phyloP scores from a whole-genome alignment of 148 eudicot species.

The Persicaria tinctoria region DNA sequence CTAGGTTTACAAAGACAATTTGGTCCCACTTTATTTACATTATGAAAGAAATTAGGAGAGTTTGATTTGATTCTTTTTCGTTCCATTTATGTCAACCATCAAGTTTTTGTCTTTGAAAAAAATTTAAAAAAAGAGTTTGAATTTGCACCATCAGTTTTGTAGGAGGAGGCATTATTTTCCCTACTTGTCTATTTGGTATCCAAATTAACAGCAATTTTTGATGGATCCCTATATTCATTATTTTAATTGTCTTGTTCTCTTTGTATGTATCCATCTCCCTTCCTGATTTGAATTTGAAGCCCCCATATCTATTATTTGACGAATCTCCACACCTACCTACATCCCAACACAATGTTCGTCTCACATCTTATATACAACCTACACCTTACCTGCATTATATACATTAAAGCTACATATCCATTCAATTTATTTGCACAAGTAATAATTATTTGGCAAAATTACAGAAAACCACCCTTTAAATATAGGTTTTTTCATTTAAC shows the following conservation, averaged over 20 bases:
- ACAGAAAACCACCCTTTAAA: too few relatives aligned
- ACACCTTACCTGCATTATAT: too few relatives aligned
- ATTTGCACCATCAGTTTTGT: conserved; percentile 1
- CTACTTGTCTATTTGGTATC: not conserved
- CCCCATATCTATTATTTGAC: too few relatives aligned
- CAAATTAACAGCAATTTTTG: not conserved
- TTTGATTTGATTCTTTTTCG: not conserved
- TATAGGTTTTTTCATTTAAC: too few relatives aligned
- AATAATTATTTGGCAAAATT: too few relatives aligned
- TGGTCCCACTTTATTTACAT: not conserved
- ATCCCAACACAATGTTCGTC: too few relatives aligned
- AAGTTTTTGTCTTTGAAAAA: not conserved
- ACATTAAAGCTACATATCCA: too few relatives aligned
- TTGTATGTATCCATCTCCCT: not conserved
- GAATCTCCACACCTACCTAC: too few relatives aligned
- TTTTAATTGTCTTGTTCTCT: not conserved
- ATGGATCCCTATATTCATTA: not conserved
- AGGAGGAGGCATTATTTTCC: not conserved
- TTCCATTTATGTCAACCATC: not conserved
- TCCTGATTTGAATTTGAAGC: not conserved
- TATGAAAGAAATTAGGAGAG: not conserved
- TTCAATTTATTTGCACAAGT: too few relatives aligned
- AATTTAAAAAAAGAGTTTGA: not conserved
- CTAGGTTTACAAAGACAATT: not conserved
- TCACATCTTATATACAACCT: too few relatives aligned